Percentiles rank a stretch among this genome's conserved stretches.
Evolutionary conservation across 2,329 filamentous ascomycete species (phyloP).

Genomic region (Curvularia eragrostidis): DNA sequence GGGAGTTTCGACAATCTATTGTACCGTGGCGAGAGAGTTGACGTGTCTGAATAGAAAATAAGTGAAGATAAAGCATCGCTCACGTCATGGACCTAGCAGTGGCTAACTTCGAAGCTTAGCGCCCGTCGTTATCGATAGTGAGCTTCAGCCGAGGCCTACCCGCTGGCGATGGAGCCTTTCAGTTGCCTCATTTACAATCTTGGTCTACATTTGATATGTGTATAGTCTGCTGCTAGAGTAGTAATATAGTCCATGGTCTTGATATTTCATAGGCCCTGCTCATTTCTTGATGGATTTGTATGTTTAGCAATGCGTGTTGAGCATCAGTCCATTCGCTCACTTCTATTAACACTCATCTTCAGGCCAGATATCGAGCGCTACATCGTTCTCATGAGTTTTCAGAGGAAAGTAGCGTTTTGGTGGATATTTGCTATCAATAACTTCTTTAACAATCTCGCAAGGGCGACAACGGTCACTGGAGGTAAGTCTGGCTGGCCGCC

Average conservation of each 20-base stretch:
- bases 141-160: neutral
- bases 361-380: neutral
- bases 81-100: slow-evolving; percentile 20
- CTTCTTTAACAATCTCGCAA: neutral
- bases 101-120: slow-evolving; percentile 16
- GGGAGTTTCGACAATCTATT: slow-evolving; percentile 5
- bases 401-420: too few relatives aligned
- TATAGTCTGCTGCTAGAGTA: neutral
- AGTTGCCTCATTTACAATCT: neutral
- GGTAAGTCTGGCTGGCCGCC: neutral
- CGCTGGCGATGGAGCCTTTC: neutral
- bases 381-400: neutral
- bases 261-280: neutral
- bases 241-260: too few relatives aligned
- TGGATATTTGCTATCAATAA: too few relatives aligned
- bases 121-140: slow-evolving; percentile 15
- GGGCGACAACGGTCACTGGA: neutral
- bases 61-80: slow-evolving; percentile 3
- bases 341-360: neutral
- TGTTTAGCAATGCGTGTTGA: neutral
- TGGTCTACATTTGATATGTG: neutral
- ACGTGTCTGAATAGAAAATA: neutral
- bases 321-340: neutral
- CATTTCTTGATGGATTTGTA: neutral
- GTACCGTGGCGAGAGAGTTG: slow-evolving; percentile 3